A percentile compares a stretch with the other conserved stretches of the same genome.
Conservation (phyloP, 768 basidiomycete genomes). For the Antrodiella citrinella region DNA sequence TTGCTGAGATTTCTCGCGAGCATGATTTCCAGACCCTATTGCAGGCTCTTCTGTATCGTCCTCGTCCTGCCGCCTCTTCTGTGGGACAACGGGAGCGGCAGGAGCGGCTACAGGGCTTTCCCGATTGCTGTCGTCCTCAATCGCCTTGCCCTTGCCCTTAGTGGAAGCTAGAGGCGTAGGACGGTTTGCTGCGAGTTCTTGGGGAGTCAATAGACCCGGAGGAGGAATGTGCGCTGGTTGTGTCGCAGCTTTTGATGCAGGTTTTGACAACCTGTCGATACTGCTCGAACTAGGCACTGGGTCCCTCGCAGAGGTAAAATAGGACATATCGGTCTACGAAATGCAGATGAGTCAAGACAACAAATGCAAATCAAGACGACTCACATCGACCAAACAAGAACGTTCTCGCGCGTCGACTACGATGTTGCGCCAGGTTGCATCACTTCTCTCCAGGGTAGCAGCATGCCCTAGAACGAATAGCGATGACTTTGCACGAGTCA, state of each 20-base stretch:
- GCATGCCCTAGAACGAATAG: conserved; percentile 91
- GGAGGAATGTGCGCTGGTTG: not conserved
- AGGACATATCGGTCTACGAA: conserved; percentile 26
- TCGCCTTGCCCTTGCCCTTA: not conserved
- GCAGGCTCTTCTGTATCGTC: not conserved
- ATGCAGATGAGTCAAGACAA: conserved; percentile 2
- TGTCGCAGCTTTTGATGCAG: conserved; percentile 4
- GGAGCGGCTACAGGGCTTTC: not conserved
- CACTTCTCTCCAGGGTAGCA: conserved; percentile 81
- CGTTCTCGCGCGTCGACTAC: conserved; percentile 68
- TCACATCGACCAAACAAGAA: conserved; percentile 55
- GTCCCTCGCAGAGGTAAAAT: conserved; percentile 26
- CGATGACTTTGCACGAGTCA: conserved; percentile 94
- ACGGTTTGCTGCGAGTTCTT: not conserved
- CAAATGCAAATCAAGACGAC: conserved; percentile 14
- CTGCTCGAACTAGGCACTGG: conserved; percentile 4
- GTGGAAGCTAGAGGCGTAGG: not conserved
- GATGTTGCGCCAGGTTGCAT: conserved; percentile 71
- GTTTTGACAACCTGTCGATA: conserved; percentile 12
- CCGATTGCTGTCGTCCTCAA: not conserved
- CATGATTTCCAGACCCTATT: not conserved
- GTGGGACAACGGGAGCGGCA: not conserved
- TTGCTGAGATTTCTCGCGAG: not conserved
- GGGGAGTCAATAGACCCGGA: not conserved
- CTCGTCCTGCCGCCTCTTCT: conserved; percentile 3